These are phyloP conservation scores for Claviceps purpurea DNA, from an alignment of 2,329 filamentous ascomycete genomes.

Conservation along the genomic window DNA sequence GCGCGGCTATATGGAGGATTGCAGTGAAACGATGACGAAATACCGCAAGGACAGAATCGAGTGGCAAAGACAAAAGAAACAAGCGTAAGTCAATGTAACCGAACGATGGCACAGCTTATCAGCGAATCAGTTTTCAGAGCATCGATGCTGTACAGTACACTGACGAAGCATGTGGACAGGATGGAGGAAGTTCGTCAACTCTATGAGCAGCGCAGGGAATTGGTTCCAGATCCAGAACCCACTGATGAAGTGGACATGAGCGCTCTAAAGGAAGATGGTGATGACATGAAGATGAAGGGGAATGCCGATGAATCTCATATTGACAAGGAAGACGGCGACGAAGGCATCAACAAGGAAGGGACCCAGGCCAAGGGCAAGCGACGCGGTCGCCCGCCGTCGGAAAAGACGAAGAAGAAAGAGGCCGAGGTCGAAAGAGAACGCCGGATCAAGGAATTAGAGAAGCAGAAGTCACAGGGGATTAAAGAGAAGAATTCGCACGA, in stretches of 20 bases:
- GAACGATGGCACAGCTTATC: slow-evolving; percentile 3
- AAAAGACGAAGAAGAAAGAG: slow-evolving; percentile 67
- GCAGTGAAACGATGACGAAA: slow-evolving; percentile 84
- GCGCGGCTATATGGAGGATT: slow-evolving; percentile 80
- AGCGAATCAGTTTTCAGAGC: neutral
- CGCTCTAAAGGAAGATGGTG: slow-evolving; percentile 34
- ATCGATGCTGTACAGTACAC: neutral
- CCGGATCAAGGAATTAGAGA: slow-evolving; percentile 62
- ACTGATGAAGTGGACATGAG: slow-evolving; percentile 42
- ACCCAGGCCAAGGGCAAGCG: slow-evolving; percentile 40
- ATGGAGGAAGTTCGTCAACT: slow-evolving; percentile 57
- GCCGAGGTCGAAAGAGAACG: slow-evolving; percentile 36
- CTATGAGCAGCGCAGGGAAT: slow-evolving; percentile 59
- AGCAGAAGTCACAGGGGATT: slow-evolving; percentile 33
- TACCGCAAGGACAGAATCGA: slow-evolving; percentile 95
- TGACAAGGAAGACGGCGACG: slow-evolving; percentile 44
- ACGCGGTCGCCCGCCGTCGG: slow-evolving; percentile 42
- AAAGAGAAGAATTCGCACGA: slow-evolving; percentile 51
- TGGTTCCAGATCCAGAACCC: slow-evolving; percentile 60
- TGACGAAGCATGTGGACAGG: slow-evolving; percentile 23
- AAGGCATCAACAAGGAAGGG: slow-evolving; percentile 59
- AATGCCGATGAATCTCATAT: slow-evolving; percentile 48
- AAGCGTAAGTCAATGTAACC: slow-evolving; percentile 35
- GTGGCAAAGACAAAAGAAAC: slow-evolving; percentile 64
- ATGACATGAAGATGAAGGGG: slow-evolving; percentile 43